Conservation (phyloP, 2,329 filamentous ascomycete genomes). For the Pyrenophora tritici-repentis region DNA sequence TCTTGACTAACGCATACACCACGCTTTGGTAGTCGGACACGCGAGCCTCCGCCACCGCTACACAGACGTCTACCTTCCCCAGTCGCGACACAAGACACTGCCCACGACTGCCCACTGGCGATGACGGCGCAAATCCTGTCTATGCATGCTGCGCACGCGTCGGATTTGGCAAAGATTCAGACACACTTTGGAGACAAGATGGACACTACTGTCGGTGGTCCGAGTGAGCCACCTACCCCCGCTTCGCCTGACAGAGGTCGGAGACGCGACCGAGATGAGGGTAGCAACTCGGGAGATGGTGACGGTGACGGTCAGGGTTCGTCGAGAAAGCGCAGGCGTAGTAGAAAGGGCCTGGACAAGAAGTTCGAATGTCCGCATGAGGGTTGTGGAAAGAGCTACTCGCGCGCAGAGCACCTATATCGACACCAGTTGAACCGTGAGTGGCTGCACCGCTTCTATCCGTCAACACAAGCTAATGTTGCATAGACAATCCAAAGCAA, state of each 20-base stretch:
- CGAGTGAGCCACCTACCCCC: slow-evolving; percentile 38
- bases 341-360: slow-evolving; percentile 79
- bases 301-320: slow-evolving; percentile 37
- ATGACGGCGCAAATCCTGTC: slow-evolving; percentile 49
- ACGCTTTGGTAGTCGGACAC: slow-evolving; percentile 17
- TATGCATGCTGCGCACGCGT: slow-evolving; percentile 45
- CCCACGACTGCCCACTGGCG: slow-evolving; percentile 21
- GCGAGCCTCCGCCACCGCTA: slow-evolving; percentile 24
- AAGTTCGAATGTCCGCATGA: slow-evolving; percentile 73
- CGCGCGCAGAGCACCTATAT: slow-evolving; percentile 93
- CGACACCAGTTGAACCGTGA: slow-evolving; percentile 92
- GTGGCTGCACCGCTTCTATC: slow-evolving; percentile 36
- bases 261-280: slow-evolving; percentile 44
- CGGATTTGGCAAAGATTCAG: slow-evolving; percentile 44
- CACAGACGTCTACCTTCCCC: slow-evolving; percentile 20
- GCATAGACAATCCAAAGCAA: slow-evolving; percentile 83
- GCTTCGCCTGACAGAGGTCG: slow-evolving; percentile 46
- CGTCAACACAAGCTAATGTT: slow-evolving; percentile 17
- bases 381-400: slow-evolving; percentile 94
- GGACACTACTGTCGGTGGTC: slow-evolving; percentile 34
- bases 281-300: slow-evolving; percentile 33
- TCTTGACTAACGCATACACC: slow-evolving; percentile 23
- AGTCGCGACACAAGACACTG: slow-evolving; percentile 14
- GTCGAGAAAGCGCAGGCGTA: slow-evolving; percentile 66
- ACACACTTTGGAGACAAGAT: slow-evolving; percentile 43